These are phyloP conservation scores for Rhodomyrtus psidioides DNA, from an alignment of 441 rosid species.

Conservation along the genomic window DNA sequence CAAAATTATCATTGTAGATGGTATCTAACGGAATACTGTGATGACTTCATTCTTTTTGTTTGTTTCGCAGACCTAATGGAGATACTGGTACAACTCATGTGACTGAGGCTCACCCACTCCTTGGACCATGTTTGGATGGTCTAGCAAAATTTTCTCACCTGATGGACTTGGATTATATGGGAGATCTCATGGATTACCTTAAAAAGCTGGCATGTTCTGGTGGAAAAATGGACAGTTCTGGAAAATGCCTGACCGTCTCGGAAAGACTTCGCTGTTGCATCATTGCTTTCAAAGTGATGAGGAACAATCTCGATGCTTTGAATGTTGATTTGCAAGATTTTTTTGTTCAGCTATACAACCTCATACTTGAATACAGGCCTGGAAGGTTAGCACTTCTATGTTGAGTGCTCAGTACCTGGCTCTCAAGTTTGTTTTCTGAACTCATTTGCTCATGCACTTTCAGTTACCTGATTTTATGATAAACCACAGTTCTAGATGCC, in stretches of 20 bases:
- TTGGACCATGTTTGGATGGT: slow-evolving; percentile 77
- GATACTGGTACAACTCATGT: slow-evolving; percentile 19
- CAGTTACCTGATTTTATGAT: background rate
- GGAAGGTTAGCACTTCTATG: slow-evolving; percentile 63
- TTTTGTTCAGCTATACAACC: slow-evolving; percentile 85
- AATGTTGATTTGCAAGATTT: slow-evolving; percentile 93
- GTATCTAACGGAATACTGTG: background rate
- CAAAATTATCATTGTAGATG: background rate
- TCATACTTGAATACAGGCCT: slow-evolving; percentile 83
- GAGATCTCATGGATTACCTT: slow-evolving; percentile 86
- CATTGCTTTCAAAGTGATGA: slow-evolving; percentile 95
- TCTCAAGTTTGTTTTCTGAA: background rate
- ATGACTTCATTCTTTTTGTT: background rate
- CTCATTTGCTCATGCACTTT: background rate
- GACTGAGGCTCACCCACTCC: slow-evolving; percentile 59
- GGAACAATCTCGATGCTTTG: slow-evolving; percentile 85
- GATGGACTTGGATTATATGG: slow-evolving; percentile 80
- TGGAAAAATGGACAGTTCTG: slow-evolving; percentile 20
- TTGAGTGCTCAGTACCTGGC: background rate
- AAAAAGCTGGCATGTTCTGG: slow-evolving; percentile 75
- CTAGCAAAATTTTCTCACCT: slow-evolving; percentile 80
- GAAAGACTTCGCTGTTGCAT: slow-evolving; percentile 87
- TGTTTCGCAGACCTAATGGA: slow-evolving; percentile 39
- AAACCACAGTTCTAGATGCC: background rate
- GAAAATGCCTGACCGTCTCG: slow-evolving; percentile 52